Percentiles rank a stretch among this genome's conserved stretches.
Evolutionary conservation across 352 stramenopile species (phyloP).

Genomic region (Peronospora farinosa): DNA sequence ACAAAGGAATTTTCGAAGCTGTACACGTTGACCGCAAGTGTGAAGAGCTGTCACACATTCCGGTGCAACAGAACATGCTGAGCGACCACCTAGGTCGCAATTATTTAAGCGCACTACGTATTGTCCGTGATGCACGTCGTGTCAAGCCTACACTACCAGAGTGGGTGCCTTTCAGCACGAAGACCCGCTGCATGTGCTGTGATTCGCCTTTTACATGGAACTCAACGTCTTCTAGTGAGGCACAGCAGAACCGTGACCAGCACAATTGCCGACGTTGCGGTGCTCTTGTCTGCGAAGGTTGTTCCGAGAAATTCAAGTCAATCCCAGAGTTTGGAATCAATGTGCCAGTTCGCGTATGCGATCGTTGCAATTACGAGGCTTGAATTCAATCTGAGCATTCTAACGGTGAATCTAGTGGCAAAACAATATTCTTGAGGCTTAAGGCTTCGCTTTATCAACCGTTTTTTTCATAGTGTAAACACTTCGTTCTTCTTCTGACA

Average conservation of each 20-base stretch:
- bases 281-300: slow-evolving; percentile 77
- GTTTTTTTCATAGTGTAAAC: too few relatives aligned
- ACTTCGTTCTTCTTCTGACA: not conserved
- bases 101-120: slow-evolving; percentile 74
- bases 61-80: slow-evolving; percentile 83
- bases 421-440: too few relatives aligned
- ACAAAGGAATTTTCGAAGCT: slow-evolving; percentile 76
- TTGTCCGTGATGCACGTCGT: slow-evolving; percentile 64
- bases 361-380: slow-evolving; percentile 81
- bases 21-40: slow-evolving; percentile 75
- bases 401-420: too few relatives aligned
- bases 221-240: slow-evolving; percentile 83
- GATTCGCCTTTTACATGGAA: slow-evolving; percentile 87
- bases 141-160: slow-evolving; percentile 48
- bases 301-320: slow-evolving; percentile 78
- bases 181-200: slow-evolving; percentile 85
- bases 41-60: slow-evolving; percentile 62
- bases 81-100: slow-evolving; percentile 75
- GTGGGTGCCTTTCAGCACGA: slow-evolving; percentile 77
- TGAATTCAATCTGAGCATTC: slow-evolving; percentile 10
- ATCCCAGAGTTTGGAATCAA: slow-evolving; percentile 85
- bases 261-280: slow-evolving; percentile 86
- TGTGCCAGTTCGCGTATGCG: slow-evolving; percentile 75
- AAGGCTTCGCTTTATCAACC: too few relatives aligned
- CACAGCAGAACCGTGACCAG: slow-evolving; percentile 85